Percentiles rank a stretch among this genome's conserved stretches.
phyloP scores from a whole-genome alignment of 2,329 filamentous ascomycete species.

The Xylaria arbuscula region DNA sequence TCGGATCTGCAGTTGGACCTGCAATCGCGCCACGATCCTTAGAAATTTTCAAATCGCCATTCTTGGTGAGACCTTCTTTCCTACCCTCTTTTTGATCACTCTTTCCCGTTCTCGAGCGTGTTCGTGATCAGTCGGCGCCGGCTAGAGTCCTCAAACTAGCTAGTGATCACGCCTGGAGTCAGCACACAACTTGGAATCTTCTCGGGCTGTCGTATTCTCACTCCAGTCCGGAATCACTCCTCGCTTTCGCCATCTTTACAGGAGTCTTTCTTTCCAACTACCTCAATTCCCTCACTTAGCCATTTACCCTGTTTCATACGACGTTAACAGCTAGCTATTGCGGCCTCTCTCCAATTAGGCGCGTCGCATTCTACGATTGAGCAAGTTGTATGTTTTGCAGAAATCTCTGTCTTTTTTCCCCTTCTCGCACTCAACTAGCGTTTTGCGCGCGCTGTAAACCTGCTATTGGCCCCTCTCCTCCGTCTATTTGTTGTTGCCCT shows the following conservation, averaged over 20 bases:
- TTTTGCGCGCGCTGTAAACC: neutral
- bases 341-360: neutral
- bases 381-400: conserved; percentile 24
- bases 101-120: neutral
- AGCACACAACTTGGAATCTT: neutral
- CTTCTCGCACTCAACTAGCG: neutral
- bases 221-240: neutral
- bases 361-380: neutral
- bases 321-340: conserved; percentile 3
- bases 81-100: conserved; percentile 4
- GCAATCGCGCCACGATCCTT: conserved; percentile 12
- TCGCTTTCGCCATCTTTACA: neutral
- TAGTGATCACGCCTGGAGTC: neutral
- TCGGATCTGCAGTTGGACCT: conserved; percentile 14
- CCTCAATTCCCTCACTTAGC: neutral
- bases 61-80: conserved; percentile 22
- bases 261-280: neutral
- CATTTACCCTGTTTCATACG: neutral
- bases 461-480: neutral
- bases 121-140: conserved; percentile 7
- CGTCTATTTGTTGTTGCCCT: neutral
- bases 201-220: neutral
- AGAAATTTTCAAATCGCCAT: neutral
- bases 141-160: conserved; percentile 2
- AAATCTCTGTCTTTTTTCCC: neutral